Percentiles rank a stretch among this genome's conserved stretches.
Conservation (phyloP, 2,329 filamentous ascomycete genomes). For the Tympanopsis confertula region DNA sequence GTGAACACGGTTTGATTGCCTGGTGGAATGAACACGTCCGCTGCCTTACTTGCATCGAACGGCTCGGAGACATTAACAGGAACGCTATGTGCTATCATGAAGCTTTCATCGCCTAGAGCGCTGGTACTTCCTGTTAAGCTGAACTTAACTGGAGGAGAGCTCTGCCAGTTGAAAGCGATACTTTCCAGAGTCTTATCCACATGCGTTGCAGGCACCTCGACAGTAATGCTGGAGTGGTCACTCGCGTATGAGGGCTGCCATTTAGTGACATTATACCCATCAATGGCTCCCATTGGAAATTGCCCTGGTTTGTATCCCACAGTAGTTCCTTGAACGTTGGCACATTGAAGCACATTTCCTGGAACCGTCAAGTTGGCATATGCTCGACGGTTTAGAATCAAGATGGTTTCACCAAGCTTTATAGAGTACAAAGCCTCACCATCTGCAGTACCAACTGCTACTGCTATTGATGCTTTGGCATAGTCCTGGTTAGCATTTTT, state of each 20-base stretch:
- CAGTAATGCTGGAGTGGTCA: constrained; percentile 20
- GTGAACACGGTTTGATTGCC: background rate
- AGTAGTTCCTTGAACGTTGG: constrained; percentile 33
- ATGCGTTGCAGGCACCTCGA: background rate
- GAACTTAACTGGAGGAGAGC: constrained; percentile 38
- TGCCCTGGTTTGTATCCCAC: constrained; percentile 46
- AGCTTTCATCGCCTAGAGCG: constrained; percentile 7
- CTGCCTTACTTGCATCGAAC: background rate
- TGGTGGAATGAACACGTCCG: background rate
- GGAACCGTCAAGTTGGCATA: constrained; percentile 37
- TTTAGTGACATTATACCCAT: constrained; percentile 54
- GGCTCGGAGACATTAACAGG: background rate
- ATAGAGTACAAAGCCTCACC: constrained; percentile 31
- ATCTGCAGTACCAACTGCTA: constrained; percentile 36
- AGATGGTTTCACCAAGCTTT: constrained; percentile 33
- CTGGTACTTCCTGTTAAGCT: constrained; percentile 41
- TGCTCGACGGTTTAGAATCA: constrained; percentile 45
- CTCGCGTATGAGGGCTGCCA: constrained; percentile 50
- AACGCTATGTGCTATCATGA: background rate
- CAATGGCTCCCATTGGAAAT: constrained; percentile 55
- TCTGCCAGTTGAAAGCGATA: constrained; percentile 49
- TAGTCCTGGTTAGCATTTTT: constrained; percentile 41
- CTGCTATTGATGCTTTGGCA: constrained; percentile 38
- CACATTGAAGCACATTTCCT: constrained; percentile 56
- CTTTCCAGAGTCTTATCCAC: constrained; percentile 12